Evolutionary conservation across 2,329 filamentous ascomycete species (phyloP).

Genomic region (Neofusicoccum umdonicola): DNA sequence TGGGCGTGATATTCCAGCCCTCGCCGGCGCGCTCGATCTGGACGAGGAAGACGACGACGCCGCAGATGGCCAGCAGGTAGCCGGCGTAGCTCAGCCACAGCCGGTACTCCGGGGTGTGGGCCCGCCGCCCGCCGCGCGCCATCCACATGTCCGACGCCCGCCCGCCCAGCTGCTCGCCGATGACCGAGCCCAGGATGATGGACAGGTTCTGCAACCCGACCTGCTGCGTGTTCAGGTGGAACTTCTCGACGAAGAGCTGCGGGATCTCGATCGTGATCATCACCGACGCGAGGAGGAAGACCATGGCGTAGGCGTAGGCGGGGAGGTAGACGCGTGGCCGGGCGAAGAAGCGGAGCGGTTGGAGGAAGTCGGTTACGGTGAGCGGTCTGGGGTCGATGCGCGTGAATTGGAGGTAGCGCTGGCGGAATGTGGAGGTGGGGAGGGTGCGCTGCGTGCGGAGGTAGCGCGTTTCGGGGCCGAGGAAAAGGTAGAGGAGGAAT

Average conservation of each 20-base stretch:
- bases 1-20: constrained; percentile 57
- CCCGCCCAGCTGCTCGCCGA: constrained; percentile 60
- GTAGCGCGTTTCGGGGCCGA: constrained; percentile 57
- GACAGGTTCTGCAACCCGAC: constrained; percentile 59
- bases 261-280: constrained; percentile 59
- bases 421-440: constrained; percentile 41
- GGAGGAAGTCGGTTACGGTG: constrained; percentile 49
- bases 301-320: constrained; percentile 54
- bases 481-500: constrained; percentile 55
- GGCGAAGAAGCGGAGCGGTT: constrained; percentile 48
- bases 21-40: constrained; percentile 45
- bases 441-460: constrained; percentile 32
- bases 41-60: constrained; percentile 55
- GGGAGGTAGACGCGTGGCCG: constrained; percentile 52
- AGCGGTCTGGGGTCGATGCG: constrained; percentile 54
- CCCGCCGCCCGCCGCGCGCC: constrained; percentile 27
- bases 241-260: constrained; percentile 56
- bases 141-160: constrained; percentile 55
- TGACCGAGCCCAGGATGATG: constrained; percentile 55
- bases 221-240: constrained; percentile 57
- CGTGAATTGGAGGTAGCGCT: constrained; percentile 41
- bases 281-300: constrained; percentile 56
- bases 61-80: constrained; percentile 50
- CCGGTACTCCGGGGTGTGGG: constrained; percentile 50
- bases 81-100: constrained; percentile 59